A percentile compares a stretch with the other conserved stretches of the same genome.
Evolutionary conservation across 208 protist genomes (phyloP).

Genomic region (Porcisia hertigi): DNA sequence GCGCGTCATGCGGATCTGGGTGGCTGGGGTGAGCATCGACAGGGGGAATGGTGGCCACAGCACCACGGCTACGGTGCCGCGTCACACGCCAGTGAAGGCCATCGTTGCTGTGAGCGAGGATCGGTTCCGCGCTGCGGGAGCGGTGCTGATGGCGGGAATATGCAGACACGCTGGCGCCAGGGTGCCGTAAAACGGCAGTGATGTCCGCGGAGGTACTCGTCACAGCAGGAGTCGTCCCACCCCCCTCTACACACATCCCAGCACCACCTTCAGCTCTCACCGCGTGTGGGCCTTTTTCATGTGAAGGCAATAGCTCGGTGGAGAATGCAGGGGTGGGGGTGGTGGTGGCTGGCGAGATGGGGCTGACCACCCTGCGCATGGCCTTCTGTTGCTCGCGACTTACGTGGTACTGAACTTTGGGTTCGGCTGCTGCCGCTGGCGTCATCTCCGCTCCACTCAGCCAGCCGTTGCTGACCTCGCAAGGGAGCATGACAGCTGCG

Average conservation of each 20-base stretch:
- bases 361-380: neutral
- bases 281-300: neutral
- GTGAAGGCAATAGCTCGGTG: neutral
- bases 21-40: neutral
- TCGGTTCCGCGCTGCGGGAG: conserved; percentile 1
- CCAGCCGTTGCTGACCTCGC: neutral
- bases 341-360: neutral
- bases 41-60: neutral
- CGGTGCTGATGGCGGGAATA: conserved; percentile 5
- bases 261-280: neutral
- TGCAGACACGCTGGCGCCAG: neutral
- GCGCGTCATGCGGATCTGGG: neutral
- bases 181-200: neutral
- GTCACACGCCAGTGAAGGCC: neutral
- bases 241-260: neutral
- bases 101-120: conserved; percentile 1
- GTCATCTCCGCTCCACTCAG: neutral
- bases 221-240: neutral
- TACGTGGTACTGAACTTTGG: neutral
- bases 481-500: neutral
- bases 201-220: neutral
- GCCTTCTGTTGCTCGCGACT: neutral
- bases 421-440: neutral
- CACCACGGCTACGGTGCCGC: conserved; percentile 8
- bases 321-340: conserved; percentile 8